Conservation (phyloP, 2,329 filamentous ascomycete species). For the Phaeophleospora eucalypticola region DNA sequence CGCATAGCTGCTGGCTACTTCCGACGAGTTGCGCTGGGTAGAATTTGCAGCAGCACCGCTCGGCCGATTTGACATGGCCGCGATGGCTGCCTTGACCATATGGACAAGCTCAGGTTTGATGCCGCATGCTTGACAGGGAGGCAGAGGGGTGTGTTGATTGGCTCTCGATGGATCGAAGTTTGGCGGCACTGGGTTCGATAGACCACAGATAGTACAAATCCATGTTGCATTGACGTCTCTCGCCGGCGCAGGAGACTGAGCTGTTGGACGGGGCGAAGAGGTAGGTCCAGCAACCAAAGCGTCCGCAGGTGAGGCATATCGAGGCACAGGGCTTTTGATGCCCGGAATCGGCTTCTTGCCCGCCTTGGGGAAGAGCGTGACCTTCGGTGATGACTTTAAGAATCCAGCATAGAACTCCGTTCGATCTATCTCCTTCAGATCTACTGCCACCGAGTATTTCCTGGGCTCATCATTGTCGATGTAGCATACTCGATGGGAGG, state of each 20-base stretch:
- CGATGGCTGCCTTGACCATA: constrained; percentile 81
- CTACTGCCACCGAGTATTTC: constrained; percentile 76
- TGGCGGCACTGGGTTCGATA: constrained; percentile 85
- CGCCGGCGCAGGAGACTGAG: constrained; percentile 45
- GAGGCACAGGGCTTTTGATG: constrained; percentile 48
- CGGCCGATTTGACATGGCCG: constrained; percentile 60
- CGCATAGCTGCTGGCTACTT: constrained; percentile 1
- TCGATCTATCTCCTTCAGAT: constrained; percentile 85
- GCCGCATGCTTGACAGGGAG: constrained; percentile 86
- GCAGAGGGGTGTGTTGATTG: constrained; percentile 71
- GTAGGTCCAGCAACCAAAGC: constrained; percentile 42
- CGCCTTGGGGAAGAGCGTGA: constrained; percentile 82
- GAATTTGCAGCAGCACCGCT: constrained; percentile 12
- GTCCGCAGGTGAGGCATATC: constrained; percentile 42
- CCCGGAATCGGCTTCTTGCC: constrained; percentile 58
- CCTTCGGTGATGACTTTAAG: constrained; percentile 88
- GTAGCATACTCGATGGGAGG: constrained; percentile 92
- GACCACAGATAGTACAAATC: constrained; percentile 94
- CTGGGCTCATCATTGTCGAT: constrained; percentile 84
- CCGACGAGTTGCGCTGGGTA: constrained; percentile 4
- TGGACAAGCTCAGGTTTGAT: constrained; percentile 84
- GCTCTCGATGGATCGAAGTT: constrained; percentile 87
- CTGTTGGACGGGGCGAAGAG: constrained; percentile 46
- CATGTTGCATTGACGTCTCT: constrained; percentile 66
- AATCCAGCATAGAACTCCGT: constrained; percentile 92